phyloP scores from a whole-genome alignment of 2,329 filamentous ascomycete genomes.

The Cercospora canescens region DNA sequence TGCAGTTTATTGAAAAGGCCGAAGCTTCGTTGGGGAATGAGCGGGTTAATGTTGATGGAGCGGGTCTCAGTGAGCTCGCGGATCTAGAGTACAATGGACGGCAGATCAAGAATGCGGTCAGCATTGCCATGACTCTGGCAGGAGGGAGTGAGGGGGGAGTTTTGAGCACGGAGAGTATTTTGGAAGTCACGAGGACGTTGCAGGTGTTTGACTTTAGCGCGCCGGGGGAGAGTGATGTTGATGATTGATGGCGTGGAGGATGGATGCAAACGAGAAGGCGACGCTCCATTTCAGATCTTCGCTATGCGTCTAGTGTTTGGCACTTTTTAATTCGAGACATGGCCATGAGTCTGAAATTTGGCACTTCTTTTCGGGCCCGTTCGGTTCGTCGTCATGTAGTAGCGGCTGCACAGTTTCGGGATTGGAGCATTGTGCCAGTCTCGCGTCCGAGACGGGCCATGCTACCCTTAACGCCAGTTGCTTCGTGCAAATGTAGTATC shows the following conservation, averaged over 20 bases:
- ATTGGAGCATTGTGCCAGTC: too few species aligned
- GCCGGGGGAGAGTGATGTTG: neutral
- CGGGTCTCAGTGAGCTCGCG: neutral
- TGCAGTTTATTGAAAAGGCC: conserved; percentile 3
- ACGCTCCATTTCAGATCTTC: too few species aligned
- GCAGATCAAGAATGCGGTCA: conserved; percentile 16
- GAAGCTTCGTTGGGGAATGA: neutral
- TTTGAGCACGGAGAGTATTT: conserved; percentile 1
- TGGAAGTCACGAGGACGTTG: conserved; percentile 3
- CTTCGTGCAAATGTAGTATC: neutral
- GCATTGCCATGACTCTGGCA: conserved; percentile 10
- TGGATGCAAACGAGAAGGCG: too few species aligned
- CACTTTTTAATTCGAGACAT: too few species aligned
- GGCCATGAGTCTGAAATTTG: too few species aligned
- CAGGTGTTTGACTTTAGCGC: conserved; percentile 8
- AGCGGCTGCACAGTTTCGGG: too few species aligned
- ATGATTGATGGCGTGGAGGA: neutral
- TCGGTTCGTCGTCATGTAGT: too few species aligned
- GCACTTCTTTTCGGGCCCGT: too few species aligned
- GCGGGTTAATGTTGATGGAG: neutral
- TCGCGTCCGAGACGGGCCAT: neutral
- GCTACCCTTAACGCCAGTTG: neutral
- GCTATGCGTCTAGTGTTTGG: too few species aligned
- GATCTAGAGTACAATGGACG: conserved; percentile 11
- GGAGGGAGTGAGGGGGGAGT: neutral